Conservation (phyloP, 176 grass and related monocot genomes). For the Triticum urartu region DNA sequence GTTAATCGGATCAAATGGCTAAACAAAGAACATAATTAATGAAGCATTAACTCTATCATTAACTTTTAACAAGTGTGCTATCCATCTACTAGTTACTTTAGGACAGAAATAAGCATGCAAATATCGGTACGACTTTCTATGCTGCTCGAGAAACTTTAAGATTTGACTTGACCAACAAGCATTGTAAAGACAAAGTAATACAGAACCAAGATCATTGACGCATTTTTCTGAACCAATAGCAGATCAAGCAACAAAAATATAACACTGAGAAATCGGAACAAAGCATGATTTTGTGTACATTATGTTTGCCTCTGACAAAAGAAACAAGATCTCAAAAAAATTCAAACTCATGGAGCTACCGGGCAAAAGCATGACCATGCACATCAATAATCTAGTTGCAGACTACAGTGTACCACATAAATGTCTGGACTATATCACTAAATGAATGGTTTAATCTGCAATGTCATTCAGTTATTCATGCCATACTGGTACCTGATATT, state of each 20-base stretch:
- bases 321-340: not conserved
- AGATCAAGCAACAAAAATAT: not conserved
- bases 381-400: not conserved
- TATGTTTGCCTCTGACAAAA: not conserved
- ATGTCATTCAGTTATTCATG: not conserved
- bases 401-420: not conserved
- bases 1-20: not conserved
- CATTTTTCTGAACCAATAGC: not conserved
- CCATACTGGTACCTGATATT: constrained; percentile 82
- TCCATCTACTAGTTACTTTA: not conserved
- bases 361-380: not conserved
- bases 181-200: not conserved
- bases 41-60: not conserved
- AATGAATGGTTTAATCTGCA: constrained; percentile 1
- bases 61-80: not conserved
- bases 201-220: not conserved
- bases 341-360: not conserved
- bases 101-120: not conserved
- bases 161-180: not conserved
- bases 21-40: not conserved
- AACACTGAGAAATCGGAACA: constrained; percentile 3
- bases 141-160: not conserved
- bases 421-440: not conserved
- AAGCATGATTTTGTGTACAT: not conserved
- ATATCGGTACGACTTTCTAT: not conserved